A percentile compares a stretch with the other conserved stretches of the same genome.
Evolutionary conservation across 768 basidiomycete species (phyloP).

Genomic region (Pleurotus cornucopiae): DNA sequence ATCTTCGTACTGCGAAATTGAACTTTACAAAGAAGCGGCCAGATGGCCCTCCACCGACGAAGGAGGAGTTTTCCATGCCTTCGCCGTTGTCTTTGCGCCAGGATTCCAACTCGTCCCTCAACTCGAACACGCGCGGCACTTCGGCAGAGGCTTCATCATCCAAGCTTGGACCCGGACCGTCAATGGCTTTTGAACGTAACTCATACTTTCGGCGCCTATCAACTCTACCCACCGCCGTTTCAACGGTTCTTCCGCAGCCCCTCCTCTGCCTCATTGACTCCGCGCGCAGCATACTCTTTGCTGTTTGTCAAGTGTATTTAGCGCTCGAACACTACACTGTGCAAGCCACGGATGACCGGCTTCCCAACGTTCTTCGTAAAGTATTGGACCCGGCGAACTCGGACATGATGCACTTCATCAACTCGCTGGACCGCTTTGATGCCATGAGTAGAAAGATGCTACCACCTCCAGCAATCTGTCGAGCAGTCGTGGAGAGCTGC

Average conservation of each 20-base stretch:
- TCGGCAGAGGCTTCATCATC: slow-evolving; percentile 28
- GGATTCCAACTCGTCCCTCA: slow-evolving; percentile 40
- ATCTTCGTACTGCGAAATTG: slow-evolving; percentile 57
- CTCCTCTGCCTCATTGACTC: slow-evolving; percentile 76
- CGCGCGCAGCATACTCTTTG: slow-evolving; percentile 90
- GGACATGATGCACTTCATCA: slow-evolving; percentile 81
- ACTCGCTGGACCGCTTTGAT: slow-evolving; percentile 89
- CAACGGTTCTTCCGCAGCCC: slow-evolving; percentile 64
- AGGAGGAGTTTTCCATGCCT: slow-evolving; percentile 31
- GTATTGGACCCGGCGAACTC: slow-evolving; percentile 81
- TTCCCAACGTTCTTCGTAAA: slow-evolving; percentile 75
- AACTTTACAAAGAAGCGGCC: slow-evolving; percentile 26
- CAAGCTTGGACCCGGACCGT: slow-evolving; percentile 43
- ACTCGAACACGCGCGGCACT: slow-evolving; percentile 16
- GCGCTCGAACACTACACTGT: slow-evolving; percentile 84
- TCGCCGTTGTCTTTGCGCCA: slow-evolving; percentile 38
- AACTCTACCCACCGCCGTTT: slow-evolving; percentile 59
- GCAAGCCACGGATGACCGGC: slow-evolving; percentile 77
- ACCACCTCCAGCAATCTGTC: slow-evolving; percentile 71
- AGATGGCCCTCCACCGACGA: slow-evolving; percentile 19
- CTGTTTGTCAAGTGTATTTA: slow-evolving; percentile 87
- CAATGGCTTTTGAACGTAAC: slow-evolving; percentile 77
- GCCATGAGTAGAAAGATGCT: slow-evolving; percentile 61
- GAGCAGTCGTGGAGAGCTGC: slow-evolving; percentile 77
- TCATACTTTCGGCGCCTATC: slow-evolving; percentile 95